These are phyloP conservation scores for Coemansia sp. DNA, from an alignment of 192 early-diverging fungal genomes.

Conservation along the genomic window DNA sequence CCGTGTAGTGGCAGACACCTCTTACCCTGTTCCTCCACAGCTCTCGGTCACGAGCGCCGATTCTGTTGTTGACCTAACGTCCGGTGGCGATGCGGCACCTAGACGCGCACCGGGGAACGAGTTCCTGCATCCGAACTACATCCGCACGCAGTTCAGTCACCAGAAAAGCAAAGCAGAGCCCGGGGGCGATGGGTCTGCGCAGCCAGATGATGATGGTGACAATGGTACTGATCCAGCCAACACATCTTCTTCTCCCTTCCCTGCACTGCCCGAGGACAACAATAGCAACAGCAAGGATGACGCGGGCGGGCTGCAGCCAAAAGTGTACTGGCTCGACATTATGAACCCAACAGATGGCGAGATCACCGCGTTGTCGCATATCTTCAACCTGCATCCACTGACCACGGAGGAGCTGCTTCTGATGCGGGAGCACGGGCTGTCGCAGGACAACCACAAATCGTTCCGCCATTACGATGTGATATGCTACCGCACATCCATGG, in stretches of 20 bases:
- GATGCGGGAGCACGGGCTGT: slow-evolving; percentile 65
- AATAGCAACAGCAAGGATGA: slow-evolving; percentile 34
- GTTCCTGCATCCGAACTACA: slow-evolving; percentile 42
- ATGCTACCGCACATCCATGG: slow-evolving; percentile 66
- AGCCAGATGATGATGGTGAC: background rate
- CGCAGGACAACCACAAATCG: slow-evolving; percentile 84
- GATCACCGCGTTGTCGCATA: slow-evolving; percentile 59
- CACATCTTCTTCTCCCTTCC: slow-evolving; percentile 13
- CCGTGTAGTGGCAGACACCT: too few species aligned
- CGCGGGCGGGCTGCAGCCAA: slow-evolving; percentile 32
- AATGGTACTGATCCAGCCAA: background rate
- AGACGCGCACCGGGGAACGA: slow-evolving; percentile 10
- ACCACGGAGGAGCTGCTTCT: slow-evolving; percentile 83
- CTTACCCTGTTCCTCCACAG: slow-evolving; percentile 17
- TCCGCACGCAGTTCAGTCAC: slow-evolving; percentile 16
- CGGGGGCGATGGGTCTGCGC: background rate
- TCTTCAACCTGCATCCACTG: slow-evolving; percentile 86
- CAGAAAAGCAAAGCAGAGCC: background rate
- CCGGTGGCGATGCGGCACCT: background rate
- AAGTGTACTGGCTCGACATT: slow-evolving; percentile 71
- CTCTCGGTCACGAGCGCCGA: slow-evolving; percentile 35
- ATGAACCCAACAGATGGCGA: slow-evolving; percentile 63
- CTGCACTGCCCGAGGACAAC: slow-evolving; percentile 54
- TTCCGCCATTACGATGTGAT: slow-evolving; percentile 90
- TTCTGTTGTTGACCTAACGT: slow-evolving; percentile 11